Percentiles rank a stretch among this genome's conserved stretches.
phyloP scores from a whole-genome alignment of 805 yeast genomes.

The Wickerhamomyces rabaulensis region DNA sequence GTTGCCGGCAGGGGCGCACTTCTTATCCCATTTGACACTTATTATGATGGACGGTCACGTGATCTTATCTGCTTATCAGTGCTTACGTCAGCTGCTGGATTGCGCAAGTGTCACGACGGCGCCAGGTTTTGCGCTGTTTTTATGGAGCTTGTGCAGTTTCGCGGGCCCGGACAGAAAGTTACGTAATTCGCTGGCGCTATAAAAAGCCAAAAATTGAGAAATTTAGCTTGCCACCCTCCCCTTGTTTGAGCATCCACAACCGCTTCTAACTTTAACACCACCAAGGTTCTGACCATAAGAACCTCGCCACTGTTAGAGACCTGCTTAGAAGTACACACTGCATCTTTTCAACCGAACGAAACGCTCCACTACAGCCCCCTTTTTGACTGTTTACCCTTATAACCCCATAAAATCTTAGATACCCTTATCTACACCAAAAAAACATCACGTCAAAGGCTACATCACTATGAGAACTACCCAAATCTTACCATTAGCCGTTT shows the following conservation, averaged over 20 bases:
- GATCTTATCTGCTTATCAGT: constrained; percentile 2
- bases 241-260: neutral
- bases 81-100: neutral
- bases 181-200: neutral
- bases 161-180: neutral
- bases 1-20: no score
- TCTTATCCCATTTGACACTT: neutral
- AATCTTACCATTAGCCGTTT: constrained; percentile 29
- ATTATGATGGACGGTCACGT: neutral
- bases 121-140: neutral
- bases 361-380: neutral
- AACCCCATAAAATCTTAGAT: neutral
- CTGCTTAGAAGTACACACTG: neutral
- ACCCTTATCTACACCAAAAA: neutral
- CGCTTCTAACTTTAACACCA: neutral
- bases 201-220: neutral
- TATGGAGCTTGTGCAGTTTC: neutral
- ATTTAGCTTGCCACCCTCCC: neutral
- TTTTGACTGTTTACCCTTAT: neutral
- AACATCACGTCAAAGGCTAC: neutral
- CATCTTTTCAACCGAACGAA: neutral
- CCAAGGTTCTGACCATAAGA: neutral
- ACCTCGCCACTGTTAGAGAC: neutral
- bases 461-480: constrained; percentile 20
- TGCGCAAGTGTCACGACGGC: neutral